Evolutionary conservation across 768 basidiomycete genomes (phyloP), one percentile per base, ranked within the genome.

Genomic region (Psilocybe azurescens): DNA sequence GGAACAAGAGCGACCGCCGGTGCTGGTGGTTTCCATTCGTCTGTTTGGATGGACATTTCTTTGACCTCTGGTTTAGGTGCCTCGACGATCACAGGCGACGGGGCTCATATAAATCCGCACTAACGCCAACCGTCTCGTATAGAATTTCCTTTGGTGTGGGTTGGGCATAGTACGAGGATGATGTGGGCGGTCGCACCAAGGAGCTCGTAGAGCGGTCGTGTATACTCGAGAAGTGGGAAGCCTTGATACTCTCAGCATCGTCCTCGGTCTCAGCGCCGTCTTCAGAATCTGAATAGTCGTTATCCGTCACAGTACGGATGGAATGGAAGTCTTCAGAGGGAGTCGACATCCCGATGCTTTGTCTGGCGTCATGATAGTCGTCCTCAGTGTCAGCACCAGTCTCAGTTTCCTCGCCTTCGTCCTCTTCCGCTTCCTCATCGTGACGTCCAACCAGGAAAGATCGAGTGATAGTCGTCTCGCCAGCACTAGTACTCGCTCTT

Each of bases 41-140:
- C 93, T 1, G 93, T 94, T 77, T 95, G 93, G 36, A 89, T 86
- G 3, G 87, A 90, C 62, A 87, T 90, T 67, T 95, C 93, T 70
- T 80, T 87, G 33, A 85, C 75, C 66, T 91, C 88, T 0, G 87
- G 85, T 71, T 87, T 90, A 10, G 85, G 86, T 18, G 74, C 74
- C 54, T 70, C 69, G 33, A 71, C 62, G 24, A 77, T 60, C 29
- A 80, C 68, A 28, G 77, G 78, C 36, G 76, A 74, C 2, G 79
- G 79, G 75, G 75, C 32, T 71, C 70, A 53, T 72, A 75, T 62
- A 79, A 71, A 66, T 79, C 73, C 8, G 78, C 77, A 13, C 75
- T 70, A 33, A 80, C 76, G 54, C 78, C 76, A 30, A 76, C 72
- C n/a, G 83, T 83, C 61, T 87, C 88, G 63, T 89, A 90, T 47